Evolutionary conservation across 768 basidiomycete species (phyloP).

Genomic region (Termitomyces sp.): DNA sequence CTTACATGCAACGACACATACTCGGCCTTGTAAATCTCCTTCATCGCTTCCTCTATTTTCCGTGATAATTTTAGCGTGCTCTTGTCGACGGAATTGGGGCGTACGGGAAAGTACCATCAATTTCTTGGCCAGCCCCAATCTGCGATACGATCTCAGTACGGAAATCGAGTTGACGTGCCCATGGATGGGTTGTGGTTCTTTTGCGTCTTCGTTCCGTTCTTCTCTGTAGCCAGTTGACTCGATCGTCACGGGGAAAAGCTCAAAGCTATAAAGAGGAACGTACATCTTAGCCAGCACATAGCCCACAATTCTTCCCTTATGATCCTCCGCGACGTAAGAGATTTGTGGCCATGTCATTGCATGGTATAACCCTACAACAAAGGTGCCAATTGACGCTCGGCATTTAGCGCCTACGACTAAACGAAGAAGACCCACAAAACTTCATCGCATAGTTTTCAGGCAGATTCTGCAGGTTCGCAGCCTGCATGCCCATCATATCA

Average conservation of each 20-base stretch:
- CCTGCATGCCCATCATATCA: slow-evolving; percentile 90
- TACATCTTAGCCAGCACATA: slow-evolving; percentile 97
- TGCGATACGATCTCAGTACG: slow-evolving; percentile 82
- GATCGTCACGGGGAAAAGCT: not conserved
- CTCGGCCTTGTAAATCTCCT: slow-evolving; percentile 74
- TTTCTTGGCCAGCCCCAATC: slow-evolving; percentile 91
- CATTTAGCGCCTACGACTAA: not conserved
- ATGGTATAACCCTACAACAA: slow-evolving; percentile 76
- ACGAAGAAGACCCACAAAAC: slow-evolving; percentile 46
- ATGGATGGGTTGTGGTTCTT: slow-evolving; percentile 33
- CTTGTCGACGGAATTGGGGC: slow-evolving; percentile 21
- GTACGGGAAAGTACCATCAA: slow-evolving; percentile 90
- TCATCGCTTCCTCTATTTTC: slow-evolving; percentile 85
- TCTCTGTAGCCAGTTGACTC: slow-evolving; percentile 32
- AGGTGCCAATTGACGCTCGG: not conserved
- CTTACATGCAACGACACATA: slow-evolving; percentile 90
- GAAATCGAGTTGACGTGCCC: slow-evolving; percentile 98
- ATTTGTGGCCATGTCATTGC: slow-evolving; percentile 89
- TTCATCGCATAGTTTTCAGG: slow-evolving; percentile 89
- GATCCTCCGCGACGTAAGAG: slow-evolving; percentile 89
- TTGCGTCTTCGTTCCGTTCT: slow-evolving; percentile 46
- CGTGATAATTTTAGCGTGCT: not conserved
- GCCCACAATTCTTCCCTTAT: slow-evolving; percentile 84
- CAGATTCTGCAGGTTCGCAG: slow-evolving; percentile 87
- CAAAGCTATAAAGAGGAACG: slow-evolving; percentile 16